A percentile compares a stretch with the other conserved stretches of the same genome.
phyloP scores from a whole-genome alignment of 2,329 filamentous ascomycete genomes.

The Ophiocordyceps camponoti-floridani region DNA sequence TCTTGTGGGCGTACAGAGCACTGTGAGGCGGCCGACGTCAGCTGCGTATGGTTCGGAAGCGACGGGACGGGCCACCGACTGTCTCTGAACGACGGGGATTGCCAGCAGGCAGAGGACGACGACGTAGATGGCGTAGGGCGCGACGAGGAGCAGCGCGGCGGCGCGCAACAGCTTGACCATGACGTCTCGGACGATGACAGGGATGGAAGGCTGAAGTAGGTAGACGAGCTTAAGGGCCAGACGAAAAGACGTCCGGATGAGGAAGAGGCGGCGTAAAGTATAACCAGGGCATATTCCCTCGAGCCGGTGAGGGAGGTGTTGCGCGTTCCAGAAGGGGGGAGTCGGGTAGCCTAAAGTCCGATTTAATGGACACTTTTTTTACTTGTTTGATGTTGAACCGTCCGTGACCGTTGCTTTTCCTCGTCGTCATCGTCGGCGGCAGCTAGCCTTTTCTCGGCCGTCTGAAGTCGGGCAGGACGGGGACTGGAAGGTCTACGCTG shows the following conservation, averaged over 20 bases:
- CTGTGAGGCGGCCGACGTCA: slow-evolving; percentile 22
- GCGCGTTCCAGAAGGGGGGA: too few species aligned
- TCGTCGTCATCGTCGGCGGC: too few species aligned
- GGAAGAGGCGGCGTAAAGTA: not conserved
- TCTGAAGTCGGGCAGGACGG: too few species aligned
- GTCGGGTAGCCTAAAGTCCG: too few species aligned
- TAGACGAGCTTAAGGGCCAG: not conserved
- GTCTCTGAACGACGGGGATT: slow-evolving; percentile 56
- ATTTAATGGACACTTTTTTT: too few species aligned
- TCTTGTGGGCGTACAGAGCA: slow-evolving; percentile 65
- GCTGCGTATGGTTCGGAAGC: not conserved
- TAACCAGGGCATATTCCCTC: not conserved
- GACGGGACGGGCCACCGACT: slow-evolving; percentile 35
- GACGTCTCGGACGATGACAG: not conserved
- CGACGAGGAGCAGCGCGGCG: slow-evolving; percentile 35
- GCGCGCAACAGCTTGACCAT: slow-evolving; percentile 11
- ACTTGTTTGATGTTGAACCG: too few species aligned
- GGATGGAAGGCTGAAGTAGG: not conserved
- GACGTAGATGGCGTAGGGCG: slow-evolving; percentile 46
- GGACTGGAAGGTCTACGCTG: too few species aligned
- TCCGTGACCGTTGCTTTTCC: too few species aligned
- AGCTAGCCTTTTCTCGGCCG: too few species aligned
- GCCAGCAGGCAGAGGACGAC: slow-evolving; percentile 47
- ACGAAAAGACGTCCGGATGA: not conserved
- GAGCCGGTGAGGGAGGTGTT: not conserved